Evolutionary conservation across 345 rosid species (phyloP), one percentile per base, ranked within the genome.

Genomic region (Punica granatum): DNA sequence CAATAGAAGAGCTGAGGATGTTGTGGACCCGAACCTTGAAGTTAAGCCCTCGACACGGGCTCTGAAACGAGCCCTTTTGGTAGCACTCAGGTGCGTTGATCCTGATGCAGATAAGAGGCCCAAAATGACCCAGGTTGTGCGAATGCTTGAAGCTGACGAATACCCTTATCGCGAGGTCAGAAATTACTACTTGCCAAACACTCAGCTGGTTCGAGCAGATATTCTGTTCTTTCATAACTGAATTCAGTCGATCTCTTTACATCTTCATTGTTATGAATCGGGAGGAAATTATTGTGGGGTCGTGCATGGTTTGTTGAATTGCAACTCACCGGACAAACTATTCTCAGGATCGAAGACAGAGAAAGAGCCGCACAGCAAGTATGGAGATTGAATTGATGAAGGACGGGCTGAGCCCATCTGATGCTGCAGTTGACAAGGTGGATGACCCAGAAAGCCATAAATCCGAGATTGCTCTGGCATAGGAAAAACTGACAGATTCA

Each of bases 1-100:
- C 53, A 87, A 89, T 64, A 87, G 90, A 81, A 84, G 92, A 81
- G 89, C 92, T 6, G 96, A 93, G 79, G 98, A 93, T 81, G 97
- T 93, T 23, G 85, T 84, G 70, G 98, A 93, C 72, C 88, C 88
- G 28, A 85, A 64, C 63, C 86, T 90, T 63, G 96, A 89, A 80
- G 82, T 77, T 69, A 89, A 81, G 70, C 98, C 97, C 1, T 25
- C 86, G 59, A 89, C 84, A 2, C 85, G 88, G 60, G 93, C 88
- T 35, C 63, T 93, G 65, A 93, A 93, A 69, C 88, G 86, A 41
- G 78, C 90, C 49, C 96, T 90, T 69, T 65, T 93, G 70, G 94
- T 87, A 54, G 87, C 94, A 33, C 89, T 93, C 58, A 85, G 90
- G 70, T 93, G 98, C 66, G 94, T 93, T 65, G 98, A 93, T 76